Conservation (phyloP, 208 protist species). For the Trichomonas tenax region DNA sequence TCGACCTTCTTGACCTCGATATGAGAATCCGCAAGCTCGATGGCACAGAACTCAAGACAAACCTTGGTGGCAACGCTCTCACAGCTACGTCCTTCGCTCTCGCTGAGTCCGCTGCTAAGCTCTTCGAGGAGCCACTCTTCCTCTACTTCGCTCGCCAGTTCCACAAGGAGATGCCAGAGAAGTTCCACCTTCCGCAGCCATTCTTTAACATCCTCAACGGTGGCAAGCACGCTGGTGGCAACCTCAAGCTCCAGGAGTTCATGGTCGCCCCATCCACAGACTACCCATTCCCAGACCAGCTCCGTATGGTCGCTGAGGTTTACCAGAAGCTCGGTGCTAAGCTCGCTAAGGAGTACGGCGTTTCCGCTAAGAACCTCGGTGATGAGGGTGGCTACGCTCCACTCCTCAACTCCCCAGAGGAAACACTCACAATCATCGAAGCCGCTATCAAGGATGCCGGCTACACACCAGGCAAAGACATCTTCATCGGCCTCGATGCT, state of each 20-base stretch:
- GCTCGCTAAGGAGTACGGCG: slow-evolving; percentile 82
- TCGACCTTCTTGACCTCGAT: background rate
- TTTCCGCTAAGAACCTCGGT: slow-evolving; percentile 69
- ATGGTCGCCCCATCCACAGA: slow-evolving; percentile 90
- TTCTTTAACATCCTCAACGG: slow-evolving; percentile 25
- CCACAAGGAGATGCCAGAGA: background rate
- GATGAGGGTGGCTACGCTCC: slow-evolving; percentile 88
- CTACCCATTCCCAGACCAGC: slow-evolving; percentile 59
- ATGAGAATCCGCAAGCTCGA: background rate
- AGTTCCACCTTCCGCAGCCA: background rate
- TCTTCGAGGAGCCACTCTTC: background rate
- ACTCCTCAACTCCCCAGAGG: slow-evolving; percentile 51
- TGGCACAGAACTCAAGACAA: background rate
- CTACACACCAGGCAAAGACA: slow-evolving; percentile 57
- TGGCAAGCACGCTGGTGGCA: slow-evolving; percentile 19
- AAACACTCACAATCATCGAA: slow-evolving; percentile 47
- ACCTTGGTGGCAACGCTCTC: slow-evolving; percentile 10
- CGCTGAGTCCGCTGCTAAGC: background rate
- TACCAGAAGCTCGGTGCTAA: slow-evolving; percentile 92
- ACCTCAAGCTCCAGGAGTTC: slow-evolving; percentile 28
- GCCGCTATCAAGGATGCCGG: slow-evolving; percentile 83
- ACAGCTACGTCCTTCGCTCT: slow-evolving; percentile 14
- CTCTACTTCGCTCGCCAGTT: background rate
- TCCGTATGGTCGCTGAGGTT: slow-evolving; percentile 58
- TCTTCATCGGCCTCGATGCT: slow-evolving; percentile 93